Base-by-base conservation (phyloP, 148 eudicot genomes). In the Bassia scoparia region DNA sequence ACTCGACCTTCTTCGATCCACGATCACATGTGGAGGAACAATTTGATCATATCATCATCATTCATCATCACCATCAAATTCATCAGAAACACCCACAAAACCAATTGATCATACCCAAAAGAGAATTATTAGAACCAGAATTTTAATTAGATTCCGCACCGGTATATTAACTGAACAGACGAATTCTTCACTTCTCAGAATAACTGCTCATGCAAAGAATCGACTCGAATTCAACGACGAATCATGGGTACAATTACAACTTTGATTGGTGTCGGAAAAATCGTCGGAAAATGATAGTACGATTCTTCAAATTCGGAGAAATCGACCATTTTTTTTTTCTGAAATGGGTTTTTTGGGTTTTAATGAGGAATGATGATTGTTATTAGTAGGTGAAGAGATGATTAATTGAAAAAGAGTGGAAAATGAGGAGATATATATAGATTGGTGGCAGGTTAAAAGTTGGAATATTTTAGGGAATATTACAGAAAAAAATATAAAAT, bases 21-120 rank as follows among this genome's bases (percentile, higher is more conserved):
- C 69, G 7, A 87, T 79, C 31, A 87, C 83, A 68, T 89, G 95
- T 12, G 97, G 95, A 61, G 97, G 92, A 72, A 86, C 83, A 29
- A 87, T 52, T 31, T 21, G 7, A 21, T 82, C 86, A 12, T 63
- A 11, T 67, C 82, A 10, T 71, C 84, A 14, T 34, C 79, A 31
- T 29, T 23, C 5, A 41, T 33, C 58, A 58, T 65, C 63, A 27
- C 52, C 64, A 23, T 3, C 48, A 20, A 71, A 82, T 1, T 79
- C 81, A 21, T 59, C 78, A n/a, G n/a, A n/a, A n/a, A n/a, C n/a
- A n/a, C n/a, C n/a, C n/a, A n/a, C n/a, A n/a, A n/a, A n/a, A n/a
- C n/a, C n/a, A n/a, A n/a, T 3, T 12, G 52, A 20, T 11, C 59
- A n/a, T 69, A 71, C 10, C 44, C 65, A 15, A 63, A 55, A 14